Base-by-base conservation (phyloP, 1,284 basidiomycete genomes). In the Abortiporus biennis region DNA sequence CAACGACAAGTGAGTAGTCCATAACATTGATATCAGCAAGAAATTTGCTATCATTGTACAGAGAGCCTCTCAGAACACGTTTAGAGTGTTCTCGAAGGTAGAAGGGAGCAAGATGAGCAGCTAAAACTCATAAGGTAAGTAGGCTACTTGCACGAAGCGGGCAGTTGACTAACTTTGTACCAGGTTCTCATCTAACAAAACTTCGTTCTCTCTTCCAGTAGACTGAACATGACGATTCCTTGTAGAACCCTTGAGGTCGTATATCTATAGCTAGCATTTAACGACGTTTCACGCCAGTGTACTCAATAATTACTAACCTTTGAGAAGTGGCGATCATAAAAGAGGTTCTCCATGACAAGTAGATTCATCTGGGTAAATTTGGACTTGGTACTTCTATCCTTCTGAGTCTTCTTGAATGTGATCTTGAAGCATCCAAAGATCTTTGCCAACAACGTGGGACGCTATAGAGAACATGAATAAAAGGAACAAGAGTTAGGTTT, bases 1-100 rank as follows among this genome's bases (percentile, higher is more conserved):
- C 96, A 19, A 94, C 92, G 31, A 99, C 85, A 13, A 99, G 70
- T 16, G 94, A 98, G 64, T 99, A 99, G 64, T 99, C 96, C 96
- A 99, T 99, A 43, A 97, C 92, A 58, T 98, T 96, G 51, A 97
- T 85, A 50, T 94, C 92, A 8, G 90, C 86, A 36, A 99, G 67
- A 66, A 99, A 99, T 63, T 80, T 83, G 71, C 85, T 92, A 61
- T 99, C 96, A 57, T 96, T 98, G 69, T 80, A 92, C 32, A 99
- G 69, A 13, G 94, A 88, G 12, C 90, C 87, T 22, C 91, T 80
- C 13, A 99, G 66, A 43, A 97, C 91, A 15, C 91, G 83, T 64
- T 99, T 98, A 0, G 90, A 87, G 56, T 97, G 92, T 63, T 99
- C 96, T 31, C 92, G 85, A 19, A 99, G 74, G 59, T 96, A 97